Evolutionary conservation across 805 yeast genomes (phyloP), one percentile per base, ranked within the genome.

Genomic region (Sugiyamaella mastotermitis): DNA sequence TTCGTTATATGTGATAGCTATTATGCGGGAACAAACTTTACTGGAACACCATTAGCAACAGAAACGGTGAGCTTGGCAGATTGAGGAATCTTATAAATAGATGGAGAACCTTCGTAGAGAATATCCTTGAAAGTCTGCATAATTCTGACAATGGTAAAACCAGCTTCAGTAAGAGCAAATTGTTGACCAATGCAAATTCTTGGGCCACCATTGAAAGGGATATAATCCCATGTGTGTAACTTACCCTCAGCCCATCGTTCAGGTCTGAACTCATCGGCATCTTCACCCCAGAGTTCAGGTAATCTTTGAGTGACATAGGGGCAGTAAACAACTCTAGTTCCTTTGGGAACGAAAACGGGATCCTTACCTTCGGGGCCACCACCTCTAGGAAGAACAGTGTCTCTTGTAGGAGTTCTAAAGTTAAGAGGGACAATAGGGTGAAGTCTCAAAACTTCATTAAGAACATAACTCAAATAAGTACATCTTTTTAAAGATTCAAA

Each of bases 121-220:
- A 46, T 31, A 19, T 35, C 40, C 27, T 42, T 29, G 33, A 46
- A 48, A 21, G 38, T 39, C 30, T 63, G 68, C 25, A 53, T 42
- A 33, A 69, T 51, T 44, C 73, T 57, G 11, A 58, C 64, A 31
- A 68, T 47, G 13, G 65, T 58, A 51, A 68, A 71, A 16, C 69
- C 60, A 11, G 74, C 71, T 55, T 72, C 76, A 14, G 75, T 71
- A 17, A 72, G 64, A 7, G 77, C 78, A 54, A 70, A 71, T 55
- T 72, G 76, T 58, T 72, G 76, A 26, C 77, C 78, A 39, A 72
- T 56, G 51, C 77, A 72, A 41, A 72, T 70, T 42, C 78, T 57
- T 15, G 77, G 77, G 6, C 78, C 78, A 35, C 77, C 78, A 48
- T 71, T 70, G 58, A 71, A 71, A 22, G 76, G 76, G 23, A 71